A percentile compares a stretch with the other conserved stretches of the same genome.
Evolutionary conservation across 257 asterid genomes (phyloP).

Genomic region (Solanum lycopersicoides): DNA sequence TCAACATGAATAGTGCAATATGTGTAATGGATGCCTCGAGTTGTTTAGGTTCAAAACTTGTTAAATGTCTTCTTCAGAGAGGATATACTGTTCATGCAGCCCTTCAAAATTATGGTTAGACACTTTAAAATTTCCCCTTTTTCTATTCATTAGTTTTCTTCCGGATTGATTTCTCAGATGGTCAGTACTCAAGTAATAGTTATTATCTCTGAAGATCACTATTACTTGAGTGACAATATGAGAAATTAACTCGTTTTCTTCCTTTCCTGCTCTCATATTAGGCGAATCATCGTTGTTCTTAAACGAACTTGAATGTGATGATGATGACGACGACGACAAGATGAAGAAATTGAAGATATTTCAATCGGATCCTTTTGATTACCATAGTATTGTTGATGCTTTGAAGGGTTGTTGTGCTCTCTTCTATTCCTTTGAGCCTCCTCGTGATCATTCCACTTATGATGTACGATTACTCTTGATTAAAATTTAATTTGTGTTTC

Average conservation of each 20-base stretch:
- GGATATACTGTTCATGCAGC: neutral
- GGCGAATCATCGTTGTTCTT: neutral
- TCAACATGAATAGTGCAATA: neutral
- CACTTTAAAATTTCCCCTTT: neutral
- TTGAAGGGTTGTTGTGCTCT: slow-evolving; percentile 65
- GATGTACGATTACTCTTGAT: slow-evolving; percentile 39
- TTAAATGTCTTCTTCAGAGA: neutral
- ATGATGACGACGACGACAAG: slow-evolving; percentile 34
- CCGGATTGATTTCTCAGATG: neutral
- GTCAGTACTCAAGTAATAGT: neutral
- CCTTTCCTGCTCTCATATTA: neutral
- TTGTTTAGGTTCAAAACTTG: neutral
- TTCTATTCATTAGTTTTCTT: neutral
- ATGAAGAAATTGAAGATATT: slow-evolving; percentile 47
- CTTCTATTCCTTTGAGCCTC: slow-evolving; percentile 78
- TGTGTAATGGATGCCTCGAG: neutral
- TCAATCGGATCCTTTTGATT: slow-evolving; percentile 68
- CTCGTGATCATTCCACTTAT: slow-evolving; percentile 50
- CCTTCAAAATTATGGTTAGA: neutral
- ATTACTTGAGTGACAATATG: neutral
- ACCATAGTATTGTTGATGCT: slow-evolving; percentile 76
- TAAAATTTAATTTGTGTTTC: neutral
- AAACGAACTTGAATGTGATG: neutral
- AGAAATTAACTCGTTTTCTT: neutral
- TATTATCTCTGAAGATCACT: neutral